phyloP scores from a whole-genome alignment of 306 rosid species.

The Crataegus laevigata region DNA sequence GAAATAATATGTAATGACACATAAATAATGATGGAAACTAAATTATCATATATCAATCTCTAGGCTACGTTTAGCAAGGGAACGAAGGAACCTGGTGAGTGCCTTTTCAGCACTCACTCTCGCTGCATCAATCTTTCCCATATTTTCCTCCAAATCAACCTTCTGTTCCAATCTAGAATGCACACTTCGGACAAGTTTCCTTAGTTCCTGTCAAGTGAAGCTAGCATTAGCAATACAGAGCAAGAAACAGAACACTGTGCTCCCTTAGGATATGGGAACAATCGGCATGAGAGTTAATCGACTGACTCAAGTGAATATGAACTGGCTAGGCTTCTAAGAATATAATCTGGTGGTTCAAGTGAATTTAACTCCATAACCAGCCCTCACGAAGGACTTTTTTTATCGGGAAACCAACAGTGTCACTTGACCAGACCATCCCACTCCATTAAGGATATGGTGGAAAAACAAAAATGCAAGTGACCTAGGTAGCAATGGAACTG shows the following conservation, averaged over 20 bases:
- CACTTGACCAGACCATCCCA: background rate
- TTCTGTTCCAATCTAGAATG: constrained; percentile 38
- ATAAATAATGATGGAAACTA: background rate
- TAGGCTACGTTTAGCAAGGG: constrained; percentile 40
- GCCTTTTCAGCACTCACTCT: constrained; percentile 42
- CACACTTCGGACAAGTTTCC: constrained; percentile 66
- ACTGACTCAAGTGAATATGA: background rate
- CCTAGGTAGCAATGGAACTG: background rate
- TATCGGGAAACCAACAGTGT: background rate
- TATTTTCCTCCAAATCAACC: constrained; percentile 34
- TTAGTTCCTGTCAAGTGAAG: constrained; percentile 58
- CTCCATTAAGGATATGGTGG: background rate
- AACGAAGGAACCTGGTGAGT: constrained; percentile 63
- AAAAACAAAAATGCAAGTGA: background rate
- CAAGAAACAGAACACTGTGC: background rate
- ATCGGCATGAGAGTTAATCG: background rate
- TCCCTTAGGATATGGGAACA: background rate
- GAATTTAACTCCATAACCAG: background rate
- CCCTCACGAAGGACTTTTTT: background rate
- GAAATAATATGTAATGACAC: background rate
- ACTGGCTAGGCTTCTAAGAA: background rate
- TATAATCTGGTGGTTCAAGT: background rate
- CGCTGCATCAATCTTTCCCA: constrained; percentile 31
- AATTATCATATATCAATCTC: constrained; percentile 16
- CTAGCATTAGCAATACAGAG: background rate